A percentile compares a stretch with the other conserved stretches of the same genome.
Conservation (phyloP, 192 early-diverging fungal genomes). For the Obelidium mucronatum region DNA sequence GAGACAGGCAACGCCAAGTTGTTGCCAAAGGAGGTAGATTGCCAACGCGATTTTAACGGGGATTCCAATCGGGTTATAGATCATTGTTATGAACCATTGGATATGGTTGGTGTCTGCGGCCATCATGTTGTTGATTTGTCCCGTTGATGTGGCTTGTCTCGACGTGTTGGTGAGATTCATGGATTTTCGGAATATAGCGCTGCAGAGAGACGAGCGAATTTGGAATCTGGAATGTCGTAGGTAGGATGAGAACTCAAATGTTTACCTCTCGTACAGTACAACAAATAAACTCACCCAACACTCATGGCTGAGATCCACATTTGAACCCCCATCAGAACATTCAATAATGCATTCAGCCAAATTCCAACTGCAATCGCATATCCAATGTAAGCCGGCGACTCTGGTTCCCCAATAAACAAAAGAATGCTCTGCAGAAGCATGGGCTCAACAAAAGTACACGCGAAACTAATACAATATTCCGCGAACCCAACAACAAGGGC, state of each 20-base stretch:
- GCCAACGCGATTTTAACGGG: slow-evolving; percentile 32
- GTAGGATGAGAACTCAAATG: neutral
- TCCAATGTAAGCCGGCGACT: slow-evolving; percentile 21
- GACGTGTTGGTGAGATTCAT: slow-evolving; percentile 20
- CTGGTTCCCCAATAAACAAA: slow-evolving; percentile 5
- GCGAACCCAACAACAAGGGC: slow-evolving; percentile 6
- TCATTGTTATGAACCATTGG: slow-evolving; percentile 20
- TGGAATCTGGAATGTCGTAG: slow-evolving; percentile 21
- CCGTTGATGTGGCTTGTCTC: slow-evolving; percentile 31
- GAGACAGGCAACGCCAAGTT: slow-evolving; percentile 32
- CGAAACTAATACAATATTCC: slow-evolving; percentile 26
- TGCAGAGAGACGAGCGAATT: slow-evolving; percentile 31
- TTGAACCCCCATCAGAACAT: slow-evolving; percentile 30
- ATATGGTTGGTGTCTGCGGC: slow-evolving; percentile 35
- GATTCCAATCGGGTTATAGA: slow-evolving; percentile 2
- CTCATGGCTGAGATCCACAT: slow-evolving; percentile 22
- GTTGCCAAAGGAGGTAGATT: slow-evolving; percentile 36
- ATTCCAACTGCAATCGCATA: slow-evolving; percentile 28
- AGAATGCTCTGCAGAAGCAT: slow-evolving; percentile 21
- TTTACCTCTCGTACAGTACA: neutral
- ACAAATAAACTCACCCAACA: slow-evolving; percentile 21
- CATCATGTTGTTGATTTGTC: slow-evolving; percentile 39
- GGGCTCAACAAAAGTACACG: slow-evolving; percentile 30
- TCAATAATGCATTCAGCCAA: slow-evolving; percentile 6
- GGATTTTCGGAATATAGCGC: slow-evolving; percentile 34